Conservation (phyloP, 2,329 filamentous ascomycete species). For the Didymella sp. region DNA sequence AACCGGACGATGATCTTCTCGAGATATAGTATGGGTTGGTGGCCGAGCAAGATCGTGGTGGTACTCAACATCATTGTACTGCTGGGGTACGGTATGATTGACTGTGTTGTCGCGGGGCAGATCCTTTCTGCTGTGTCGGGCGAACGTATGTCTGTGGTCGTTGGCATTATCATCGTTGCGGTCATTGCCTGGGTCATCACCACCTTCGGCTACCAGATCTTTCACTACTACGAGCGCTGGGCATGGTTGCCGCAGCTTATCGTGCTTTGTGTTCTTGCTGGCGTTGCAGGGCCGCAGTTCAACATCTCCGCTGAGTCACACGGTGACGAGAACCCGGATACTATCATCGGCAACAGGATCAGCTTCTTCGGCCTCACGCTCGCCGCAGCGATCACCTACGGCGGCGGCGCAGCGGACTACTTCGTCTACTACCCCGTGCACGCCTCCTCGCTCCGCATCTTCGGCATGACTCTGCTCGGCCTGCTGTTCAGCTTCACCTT, state of each 20-base stretch:
- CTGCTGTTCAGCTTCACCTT: conserved; percentile 66
- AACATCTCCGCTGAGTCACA: conserved; percentile 60
- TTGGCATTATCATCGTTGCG: conserved; percentile 71
- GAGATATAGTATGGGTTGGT: conserved; percentile 69
- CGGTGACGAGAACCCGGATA: conserved; percentile 56
- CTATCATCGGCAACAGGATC: conserved; percentile 64
- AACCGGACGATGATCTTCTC: conserved; percentile 69
- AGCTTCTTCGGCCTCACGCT: conserved; percentile 75
- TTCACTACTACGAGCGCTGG: conserved; percentile 73
- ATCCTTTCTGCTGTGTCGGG: conserved; percentile 70
- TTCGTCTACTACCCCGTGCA: conserved; percentile 70
- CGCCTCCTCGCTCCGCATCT: conserved; percentile 61
- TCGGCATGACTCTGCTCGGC: conserved; percentile 63
- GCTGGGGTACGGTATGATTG: conserved; percentile 68
- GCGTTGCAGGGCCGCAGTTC: conserved; percentile 66
- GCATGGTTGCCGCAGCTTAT: conserved; percentile 70
- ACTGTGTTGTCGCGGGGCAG: conserved; percentile 71
- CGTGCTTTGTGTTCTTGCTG: conserved; percentile 67
- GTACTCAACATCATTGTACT: conserved; percentile 68
- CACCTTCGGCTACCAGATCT: conserved; percentile 71
- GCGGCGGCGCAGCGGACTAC: conserved; percentile 69
- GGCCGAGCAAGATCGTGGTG: conserved; percentile 68
- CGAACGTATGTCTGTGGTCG: conserved; percentile 66
- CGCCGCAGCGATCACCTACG: conserved; percentile 69
- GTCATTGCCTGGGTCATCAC: conserved; percentile 69